Conservation (phyloP, 495 filamentous ascomycete species). For the Aspergillus affinis region DNA sequence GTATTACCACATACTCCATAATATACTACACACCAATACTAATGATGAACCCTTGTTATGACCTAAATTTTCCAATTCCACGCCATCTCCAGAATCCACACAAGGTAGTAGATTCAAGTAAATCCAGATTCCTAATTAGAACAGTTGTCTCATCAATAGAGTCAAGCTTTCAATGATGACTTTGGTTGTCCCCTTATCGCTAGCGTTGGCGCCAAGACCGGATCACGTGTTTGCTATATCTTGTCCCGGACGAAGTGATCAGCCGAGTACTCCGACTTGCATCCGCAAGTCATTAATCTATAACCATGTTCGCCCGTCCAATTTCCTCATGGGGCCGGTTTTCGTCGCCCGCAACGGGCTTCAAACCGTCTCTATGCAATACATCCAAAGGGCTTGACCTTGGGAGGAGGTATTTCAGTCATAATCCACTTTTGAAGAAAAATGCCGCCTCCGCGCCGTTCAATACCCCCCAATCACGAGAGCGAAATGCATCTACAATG, state of each 20-base stretch:
- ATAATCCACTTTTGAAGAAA: slow-evolving; percentile 32
- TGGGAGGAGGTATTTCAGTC: slow-evolving; percentile 40
- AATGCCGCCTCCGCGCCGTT: slow-evolving; percentile 36
- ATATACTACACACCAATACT: not conserved
- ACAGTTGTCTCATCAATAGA: not conserved
- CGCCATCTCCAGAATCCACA: too few species aligned
- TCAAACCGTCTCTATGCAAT: slow-evolving; percentile 16
- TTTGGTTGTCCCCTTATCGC: slow-evolving; percentile 15
- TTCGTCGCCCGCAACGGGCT: slow-evolving; percentile 16
- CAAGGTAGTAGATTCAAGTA: too few species aligned
- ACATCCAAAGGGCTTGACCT: slow-evolving; percentile 20
- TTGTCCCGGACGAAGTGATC: slow-evolving; percentile 11
- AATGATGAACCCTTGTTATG: too few species aligned
- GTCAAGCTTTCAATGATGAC: too few species aligned
- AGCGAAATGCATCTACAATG: slow-evolving; percentile 47
- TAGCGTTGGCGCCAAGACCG: slow-evolving; percentile 17
- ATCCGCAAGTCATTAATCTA: slow-evolving; percentile 16
- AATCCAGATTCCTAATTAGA: too few species aligned
- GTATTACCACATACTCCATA: not conserved
- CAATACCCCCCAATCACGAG: slow-evolving; percentile 41
- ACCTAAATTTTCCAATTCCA: not conserved
- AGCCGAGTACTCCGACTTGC: slow-evolving; percentile 13
- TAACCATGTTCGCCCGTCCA: slow-evolving; percentile 35
- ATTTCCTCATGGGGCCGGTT: slow-evolving; percentile 29
- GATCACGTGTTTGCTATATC: slow-evolving; percentile 25